A percentile compares a stretch with the other conserved stretches of the same genome.
Conservation (phyloP, 345 rosid species). For the Excoecaria cochinchinensis region DNA sequence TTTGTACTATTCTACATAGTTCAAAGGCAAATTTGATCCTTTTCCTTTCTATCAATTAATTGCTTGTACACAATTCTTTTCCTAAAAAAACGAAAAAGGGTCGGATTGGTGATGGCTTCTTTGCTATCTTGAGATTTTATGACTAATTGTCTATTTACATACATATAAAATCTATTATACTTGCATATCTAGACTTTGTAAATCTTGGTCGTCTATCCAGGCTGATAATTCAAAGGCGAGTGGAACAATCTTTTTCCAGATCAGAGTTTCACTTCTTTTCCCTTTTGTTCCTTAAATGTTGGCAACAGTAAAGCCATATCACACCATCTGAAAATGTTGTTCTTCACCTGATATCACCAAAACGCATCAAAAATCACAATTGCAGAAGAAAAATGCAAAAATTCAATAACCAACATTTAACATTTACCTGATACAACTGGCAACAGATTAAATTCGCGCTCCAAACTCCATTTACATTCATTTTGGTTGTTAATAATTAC, state of each 20-base stretch:
- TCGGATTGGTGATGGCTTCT: neutral
- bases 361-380: neutral
- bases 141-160: neutral
- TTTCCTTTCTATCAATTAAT: neutral
- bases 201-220: neutral
- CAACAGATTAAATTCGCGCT: conserved; percentile 62
- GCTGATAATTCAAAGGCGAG: neutral
- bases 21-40: too few relatives aligned
- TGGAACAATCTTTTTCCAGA: neutral
- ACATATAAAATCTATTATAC: neutral
- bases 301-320: conserved; percentile 6
- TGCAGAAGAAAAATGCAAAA: neutral
- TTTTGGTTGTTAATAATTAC: conserved; percentile 46
- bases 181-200: neutral
- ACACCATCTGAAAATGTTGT: conserved; percentile 32
- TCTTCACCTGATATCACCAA: conserved; percentile 24
- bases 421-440: conserved; percentile 19
- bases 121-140: neutral
- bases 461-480: conserved; percentile 67
- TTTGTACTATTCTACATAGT: too few relatives aligned
- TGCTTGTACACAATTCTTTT: neutral
- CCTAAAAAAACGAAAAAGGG: neutral
- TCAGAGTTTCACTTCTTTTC: neutral
- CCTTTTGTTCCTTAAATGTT: neutral
- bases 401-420: conserved; percentile 8